phyloP scores from a whole-genome alignment of 1,139 yeast species.

The Lodderomyces theae region DNA sequence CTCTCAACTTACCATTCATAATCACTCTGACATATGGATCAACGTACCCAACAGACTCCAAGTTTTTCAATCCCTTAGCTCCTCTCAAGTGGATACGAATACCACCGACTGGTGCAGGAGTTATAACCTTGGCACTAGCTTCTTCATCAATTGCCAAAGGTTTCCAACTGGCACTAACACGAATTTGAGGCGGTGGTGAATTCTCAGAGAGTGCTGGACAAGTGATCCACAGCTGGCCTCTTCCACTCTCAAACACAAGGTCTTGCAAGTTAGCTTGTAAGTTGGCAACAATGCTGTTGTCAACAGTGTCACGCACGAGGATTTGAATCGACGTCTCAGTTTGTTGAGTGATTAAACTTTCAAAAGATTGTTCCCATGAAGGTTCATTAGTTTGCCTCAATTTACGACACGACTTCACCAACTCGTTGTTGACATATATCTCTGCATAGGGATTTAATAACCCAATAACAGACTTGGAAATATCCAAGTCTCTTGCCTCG shows the following conservation, averaged over 20 bases:
- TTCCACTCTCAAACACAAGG: slow-evolving; percentile 49
- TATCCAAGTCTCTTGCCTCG: slow-evolving; percentile 70
- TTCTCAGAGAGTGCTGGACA: slow-evolving; percentile 35
- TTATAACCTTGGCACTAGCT: slow-evolving; percentile 39
- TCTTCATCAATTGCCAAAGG: slow-evolving; percentile 60
- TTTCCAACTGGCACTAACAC: slow-evolving; percentile 64
- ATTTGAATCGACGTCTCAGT: slow-evolving; percentile 53
- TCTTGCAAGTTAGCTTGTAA: slow-evolving; percentile 55
- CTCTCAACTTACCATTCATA: slow-evolving; percentile 56
- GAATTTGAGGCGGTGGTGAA: slow-evolving; percentile 46
- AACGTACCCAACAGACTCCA: slow-evolving; percentile 64
- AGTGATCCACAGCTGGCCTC: slow-evolving; percentile 51
- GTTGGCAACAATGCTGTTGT: slow-evolving; percentile 49
- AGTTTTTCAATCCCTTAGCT: slow-evolving; percentile 55
- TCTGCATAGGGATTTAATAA: slow-evolving; percentile 71
- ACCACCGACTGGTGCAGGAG: slow-evolving; percentile 63
- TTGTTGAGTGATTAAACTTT: slow-evolving; percentile 59
- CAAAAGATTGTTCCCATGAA: slow-evolving; percentile 63
- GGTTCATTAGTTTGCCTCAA: slow-evolving; percentile 70
- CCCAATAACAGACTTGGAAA: slow-evolving; percentile 63
- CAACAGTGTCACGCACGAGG: slow-evolving; percentile 55
- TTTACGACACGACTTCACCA: slow-evolving; percentile 55
- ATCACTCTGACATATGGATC: slow-evolving; percentile 68
- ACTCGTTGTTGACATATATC: slow-evolving; percentile 53
- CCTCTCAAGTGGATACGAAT: slow-evolving; percentile 56